Base-by-base conservation (phyloP, 345 rosid genomes). In the Syzygium oleosum region DNA sequence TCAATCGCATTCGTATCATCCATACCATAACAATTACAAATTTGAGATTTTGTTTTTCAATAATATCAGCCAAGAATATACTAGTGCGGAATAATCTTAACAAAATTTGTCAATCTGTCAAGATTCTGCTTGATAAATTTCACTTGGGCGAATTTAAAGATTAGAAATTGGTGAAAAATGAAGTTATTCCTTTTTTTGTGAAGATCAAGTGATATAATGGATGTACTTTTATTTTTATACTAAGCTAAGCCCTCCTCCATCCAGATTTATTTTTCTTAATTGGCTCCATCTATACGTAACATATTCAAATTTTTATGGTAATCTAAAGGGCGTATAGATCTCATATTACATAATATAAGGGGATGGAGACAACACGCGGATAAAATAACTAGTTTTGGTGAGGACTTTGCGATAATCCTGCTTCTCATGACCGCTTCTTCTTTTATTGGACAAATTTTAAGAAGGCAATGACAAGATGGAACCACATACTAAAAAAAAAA, bases 321-420 rank as follows among this genome's bases (percentile, higher is more conserved):
- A 63, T 31, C 77, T 63, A 3, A 63, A 63, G 31, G 38, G 38
- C 5, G 38, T n/a, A 29, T n/a, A 63, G 73, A n/a, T 63, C 77
- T 63, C 77, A 63, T 31, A n/a, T 63, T 29, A 13, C 73, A n/a
- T 61, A 61, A 13, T 29, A 13, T n/a, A n/a, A 29, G 31, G 41
- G 77, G n/a, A 63, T 63, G 38, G 77, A 21, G 59, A 63, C 15
- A 63, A 63, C 19, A 29, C 2, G 41, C 21, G 17, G 77, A 29
- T 63, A 0, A 63, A 29, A 63, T 63, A 63, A 29, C 17, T 0
- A 63, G 7, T 63, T 29, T 29, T 29, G 0, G 15, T 63, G 1
- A 7, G 29, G 77, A 29, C 41, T 34, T 63, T 6, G 17, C 29
- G 38, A 29, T 41, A 29, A 14, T 63, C 77, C 21, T 29, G 21